Base-by-base conservation (phyloP, 257 asterid species). In the Solanum habrochaites region DNA sequence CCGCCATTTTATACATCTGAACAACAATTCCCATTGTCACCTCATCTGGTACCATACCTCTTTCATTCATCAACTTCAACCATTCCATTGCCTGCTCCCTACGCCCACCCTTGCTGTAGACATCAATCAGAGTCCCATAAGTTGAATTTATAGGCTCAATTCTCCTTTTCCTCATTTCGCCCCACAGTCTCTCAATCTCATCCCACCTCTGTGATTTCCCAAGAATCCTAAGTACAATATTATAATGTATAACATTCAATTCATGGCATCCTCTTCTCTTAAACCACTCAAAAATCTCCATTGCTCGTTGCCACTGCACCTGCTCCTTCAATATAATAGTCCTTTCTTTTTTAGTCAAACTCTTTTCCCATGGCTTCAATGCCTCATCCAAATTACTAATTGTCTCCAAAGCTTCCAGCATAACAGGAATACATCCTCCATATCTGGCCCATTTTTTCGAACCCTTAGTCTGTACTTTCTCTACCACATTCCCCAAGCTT, bases 251-350 rank as follows among this genome's bases (percentile, higher is more conserved):
- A 37, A 94, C 96, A 87, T 97, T 97, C 89, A 97, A 91, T 88
- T 96, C 98, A 86, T 93, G 92, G 74, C 95, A 96, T 39, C 94
- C 93, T 89, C 93, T 93, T 88, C 86, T 82, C 88, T 91, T 95
- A 85, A 96, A 94, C 99, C 99, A 97, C 90, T 93, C 95, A 58
- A 97, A 97, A 85, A 97, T 95, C 89, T 90, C 95, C 96, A 93
- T 31, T 1, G 99, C 98, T 90, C 97, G 91, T 88, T 93, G 94
- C 99, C 99, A 97, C 29, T 89, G 77, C 85, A 89, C 45, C 91
- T 97, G 99, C 91, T 97, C 99, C 93, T 96, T 97, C 94, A 97
- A 87, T 11, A 97, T 90, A 87, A 97, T 96, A 89, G 94, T 95
- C 85, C 94, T 86, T 88, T 95, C 99, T 89, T 96, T 96, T 29